A percentile compares a stretch with the other conserved stretches of the same genome.
These are phyloP conservation scores for Daldinia sp. DNA, from an alignment of 2,329 filamentous ascomycete genomes.

Conservation along the genomic window DNA sequence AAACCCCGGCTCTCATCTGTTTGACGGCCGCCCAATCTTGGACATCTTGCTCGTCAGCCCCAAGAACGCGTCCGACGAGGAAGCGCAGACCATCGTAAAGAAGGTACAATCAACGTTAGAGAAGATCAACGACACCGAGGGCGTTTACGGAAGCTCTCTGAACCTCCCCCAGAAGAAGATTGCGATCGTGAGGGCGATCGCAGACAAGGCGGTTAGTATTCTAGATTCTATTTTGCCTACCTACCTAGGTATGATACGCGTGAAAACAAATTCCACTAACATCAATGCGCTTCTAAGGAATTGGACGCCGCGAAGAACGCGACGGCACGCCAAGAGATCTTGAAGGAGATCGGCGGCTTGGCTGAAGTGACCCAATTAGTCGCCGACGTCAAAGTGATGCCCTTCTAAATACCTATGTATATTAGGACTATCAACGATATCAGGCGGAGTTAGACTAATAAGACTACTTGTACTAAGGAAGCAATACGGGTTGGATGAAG, in stretches of 20 bases:
- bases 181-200: conserved; percentile 9
- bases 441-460: neutral
- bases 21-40: conserved; percentile 4
- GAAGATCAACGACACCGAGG: conserved; percentile 6
- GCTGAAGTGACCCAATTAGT: conserved; percentile 29
- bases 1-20: conserved; percentile 16
- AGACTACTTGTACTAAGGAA: too few species aligned
- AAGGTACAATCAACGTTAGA: conserved; percentile 14
- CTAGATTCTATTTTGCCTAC: neutral
- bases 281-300: conserved; percentile 1
- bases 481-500: too few species aligned
- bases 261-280: neutral
- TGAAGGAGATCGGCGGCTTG: conserved; percentile 7
- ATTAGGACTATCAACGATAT: neutral
- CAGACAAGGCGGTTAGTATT: conserved; percentile 23
- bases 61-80: conserved; percentile 15
- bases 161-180: conserved; percentile 31
- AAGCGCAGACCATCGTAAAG: conserved; percentile 7
- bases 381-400: conserved; percentile 15
- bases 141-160: conserved; percentile 23
- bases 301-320: conserved; percentile 11
- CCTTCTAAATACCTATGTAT: conserved; percentile 11
- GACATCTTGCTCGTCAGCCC: conserved; percentile 24
- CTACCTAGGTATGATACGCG: too few species aligned
- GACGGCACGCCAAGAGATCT: conserved; percentile 10